Evolutionary conservation across 441 rosid species (phyloP).

Genomic region (Isatis lusitanica): DNA sequence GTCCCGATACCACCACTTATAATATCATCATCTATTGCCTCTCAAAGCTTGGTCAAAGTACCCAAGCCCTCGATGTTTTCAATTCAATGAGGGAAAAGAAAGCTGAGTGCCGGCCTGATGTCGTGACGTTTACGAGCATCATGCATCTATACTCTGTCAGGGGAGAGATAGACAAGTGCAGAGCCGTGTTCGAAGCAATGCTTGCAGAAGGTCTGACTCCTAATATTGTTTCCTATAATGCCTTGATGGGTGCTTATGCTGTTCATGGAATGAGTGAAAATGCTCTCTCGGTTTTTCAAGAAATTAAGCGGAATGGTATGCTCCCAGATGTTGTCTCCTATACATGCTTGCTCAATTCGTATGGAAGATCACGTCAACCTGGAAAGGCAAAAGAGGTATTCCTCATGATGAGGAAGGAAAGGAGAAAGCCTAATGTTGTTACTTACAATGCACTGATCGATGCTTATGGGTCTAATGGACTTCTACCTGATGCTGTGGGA

Average conservation of each 20-base stretch:
- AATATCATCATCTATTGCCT: constrained; percentile 82
- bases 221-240: constrained; percentile 73
- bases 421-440: constrained; percentile 70
- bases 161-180: constrained; percentile 78
- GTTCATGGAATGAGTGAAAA: constrained; percentile 78
- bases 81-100: constrained; percentile 81
- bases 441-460: constrained; percentile 84
- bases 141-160: constrained; percentile 68
- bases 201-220: constrained; percentile 88
- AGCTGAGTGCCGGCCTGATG: constrained; percentile 67
- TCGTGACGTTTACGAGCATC: constrained; percentile 79
- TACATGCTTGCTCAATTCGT: constrained; percentile 81
- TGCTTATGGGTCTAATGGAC: constrained; percentile 87
- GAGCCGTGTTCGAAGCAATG: constrained; percentile 69
- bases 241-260: constrained; percentile 84
- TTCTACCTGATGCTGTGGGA: constrained; percentile 73
- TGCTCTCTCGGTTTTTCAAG: constrained; percentile 68
- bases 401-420: constrained; percentile 64
- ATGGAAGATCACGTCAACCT: constrained; percentile 85
- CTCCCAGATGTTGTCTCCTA: constrained; percentile 77
- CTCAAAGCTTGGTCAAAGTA: constrained; percentile 70
- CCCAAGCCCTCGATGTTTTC: constrained; percentile 64
- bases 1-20: constrained; percentile 80
- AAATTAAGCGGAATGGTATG: constrained; percentile 62
- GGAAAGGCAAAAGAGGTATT: constrained; percentile 73